A percentile compares a stretch with the other conserved stretches of the same genome.
Evolutionary conservation across 2,329 filamentous ascomycete species (phyloP).

Genomic region (Ophiostoma montium): DNA sequence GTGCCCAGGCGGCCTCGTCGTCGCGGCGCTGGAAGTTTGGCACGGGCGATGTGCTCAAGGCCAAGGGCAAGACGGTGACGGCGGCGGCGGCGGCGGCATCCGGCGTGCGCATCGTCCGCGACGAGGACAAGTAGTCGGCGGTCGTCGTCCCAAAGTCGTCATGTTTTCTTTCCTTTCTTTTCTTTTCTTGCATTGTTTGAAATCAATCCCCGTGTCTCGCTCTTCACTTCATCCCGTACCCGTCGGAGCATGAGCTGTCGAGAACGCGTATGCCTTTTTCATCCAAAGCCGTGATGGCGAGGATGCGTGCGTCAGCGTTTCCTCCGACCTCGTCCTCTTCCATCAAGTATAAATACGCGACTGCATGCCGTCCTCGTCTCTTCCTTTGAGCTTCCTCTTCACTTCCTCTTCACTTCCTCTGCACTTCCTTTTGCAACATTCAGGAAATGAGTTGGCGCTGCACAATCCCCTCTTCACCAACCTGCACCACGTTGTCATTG

Average conservation of each 20-base stretch:
- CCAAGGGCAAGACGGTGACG: not conserved
- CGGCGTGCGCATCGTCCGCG: constrained; percentile 12
- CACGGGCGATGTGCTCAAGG: not conserved
- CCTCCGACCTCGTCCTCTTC: too few relatives aligned
- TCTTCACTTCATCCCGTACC: too few relatives aligned
- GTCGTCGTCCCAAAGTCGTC: too few relatives aligned
- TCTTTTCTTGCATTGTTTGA: not conserved
- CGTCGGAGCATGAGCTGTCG: too few relatives aligned
- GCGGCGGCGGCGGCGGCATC: not conserved
- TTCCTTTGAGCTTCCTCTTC: not conserved
- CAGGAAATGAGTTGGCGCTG: too few relatives aligned
- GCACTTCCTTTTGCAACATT: too few relatives aligned
- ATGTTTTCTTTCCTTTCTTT: not conserved
- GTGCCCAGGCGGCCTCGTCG: constrained; percentile 20
- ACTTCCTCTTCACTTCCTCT: too few relatives aligned
- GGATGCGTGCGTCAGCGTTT: too few relatives aligned
- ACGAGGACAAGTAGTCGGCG: constrained; percentile 10
- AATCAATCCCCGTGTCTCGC: not conserved
- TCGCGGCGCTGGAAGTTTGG: constrained; percentile 18
- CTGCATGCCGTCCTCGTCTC: not conserved
- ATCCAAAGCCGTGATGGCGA: too few relatives aligned
- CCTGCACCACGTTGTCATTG: not conserved
- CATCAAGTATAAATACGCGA: too few relatives aligned
- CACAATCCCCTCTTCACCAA: too few relatives aligned
- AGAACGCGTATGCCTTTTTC: too few relatives aligned